These are phyloP conservation scores for Globisporangium rhizosaccharum DNA, from an alignment of 352 stramenopile genomes.

Conservation along the genomic window DNA sequence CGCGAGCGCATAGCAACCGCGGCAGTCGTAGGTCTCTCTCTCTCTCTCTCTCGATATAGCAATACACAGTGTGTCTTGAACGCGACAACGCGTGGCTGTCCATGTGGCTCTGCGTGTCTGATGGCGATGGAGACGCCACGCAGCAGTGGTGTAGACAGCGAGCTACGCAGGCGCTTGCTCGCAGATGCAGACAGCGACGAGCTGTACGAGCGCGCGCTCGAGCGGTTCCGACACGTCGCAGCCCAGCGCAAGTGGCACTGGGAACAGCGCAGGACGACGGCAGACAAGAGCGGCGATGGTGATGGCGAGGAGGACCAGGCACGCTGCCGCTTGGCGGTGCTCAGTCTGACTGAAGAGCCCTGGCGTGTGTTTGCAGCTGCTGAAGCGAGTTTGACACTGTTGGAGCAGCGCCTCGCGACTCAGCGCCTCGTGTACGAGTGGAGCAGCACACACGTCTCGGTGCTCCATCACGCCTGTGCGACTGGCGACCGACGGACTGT, in stretches of 20 bases:
- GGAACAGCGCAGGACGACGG: background rate
- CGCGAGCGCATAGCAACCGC: conserved; percentile 10
- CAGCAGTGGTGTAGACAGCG: no score
- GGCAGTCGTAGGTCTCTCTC: no score
- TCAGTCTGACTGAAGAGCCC: conserved; percentile 23
- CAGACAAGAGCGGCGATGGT: conserved; percentile 6
- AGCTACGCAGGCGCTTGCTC: background rate
- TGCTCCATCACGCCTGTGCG: conserved; percentile 28
- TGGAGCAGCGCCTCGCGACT: conserved; percentile 17
- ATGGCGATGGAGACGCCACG: background rate
- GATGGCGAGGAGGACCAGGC: background rate
- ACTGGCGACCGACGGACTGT: conserved; percentile 17
- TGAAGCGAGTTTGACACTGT: background rate
- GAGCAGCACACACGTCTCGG: conserved; percentile 23
- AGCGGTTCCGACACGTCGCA: background rate
- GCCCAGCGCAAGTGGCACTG: conserved; percentile 4
- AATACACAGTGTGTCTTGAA: no score
- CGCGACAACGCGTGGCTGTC: no score
- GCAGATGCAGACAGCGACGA: background rate
- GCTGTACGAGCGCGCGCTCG: background rate
- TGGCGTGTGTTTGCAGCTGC: conserved; percentile 32
- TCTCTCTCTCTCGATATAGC: no score
- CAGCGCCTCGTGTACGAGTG: conserved; percentile 29
- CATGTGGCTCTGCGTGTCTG: no score
- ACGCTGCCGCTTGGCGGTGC: conserved; percentile 18